These are phyloP conservation scores for Magnusiomyces tetraspermus DNA, from an alignment of 1,139 yeast species.

Conservation along the genomic window DNA sequence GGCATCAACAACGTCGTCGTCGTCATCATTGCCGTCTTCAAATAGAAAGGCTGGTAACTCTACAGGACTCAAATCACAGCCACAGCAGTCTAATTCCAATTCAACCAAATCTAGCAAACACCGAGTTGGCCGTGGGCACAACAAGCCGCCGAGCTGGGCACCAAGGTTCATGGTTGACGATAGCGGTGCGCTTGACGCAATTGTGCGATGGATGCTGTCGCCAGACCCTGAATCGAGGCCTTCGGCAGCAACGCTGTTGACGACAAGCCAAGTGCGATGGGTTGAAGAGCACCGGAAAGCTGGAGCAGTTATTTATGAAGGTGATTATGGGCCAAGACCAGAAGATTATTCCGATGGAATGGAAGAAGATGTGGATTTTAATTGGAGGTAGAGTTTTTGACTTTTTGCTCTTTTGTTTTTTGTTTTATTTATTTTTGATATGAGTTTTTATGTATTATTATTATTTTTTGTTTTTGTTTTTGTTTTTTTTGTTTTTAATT, in stretches of 20 bases:
- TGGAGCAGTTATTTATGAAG: conserved; percentile 94
- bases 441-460: neutral
- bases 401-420: neutral
- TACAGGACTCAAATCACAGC: no score
- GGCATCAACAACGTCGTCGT: no score
- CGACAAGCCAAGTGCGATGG: conserved; percentile 60
- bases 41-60: no score
- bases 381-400: conserved; percentile 16
- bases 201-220: conserved; percentile 81
- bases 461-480: neutral
- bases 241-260: conserved; percentile 58
- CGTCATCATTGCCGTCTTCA: no score
- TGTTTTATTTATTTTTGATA: neutral
- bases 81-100: no score
- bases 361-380: conserved; percentile 22
- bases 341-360: conserved; percentile 18
- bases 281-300: conserved; percentile 81
- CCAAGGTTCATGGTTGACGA: conserved; percentile 76
- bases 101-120: neutral
- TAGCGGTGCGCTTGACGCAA: conserved; percentile 59
- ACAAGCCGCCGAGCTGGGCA: conserved; percentile 56
- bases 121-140: neutral
- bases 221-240: conserved; percentile 84
- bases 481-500: neutral
- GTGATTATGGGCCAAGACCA: conserved; percentile 83